Base-by-base conservation (phyloP, 441 rosid genomes). In the Pelargonium myrrhifolium region DNA sequence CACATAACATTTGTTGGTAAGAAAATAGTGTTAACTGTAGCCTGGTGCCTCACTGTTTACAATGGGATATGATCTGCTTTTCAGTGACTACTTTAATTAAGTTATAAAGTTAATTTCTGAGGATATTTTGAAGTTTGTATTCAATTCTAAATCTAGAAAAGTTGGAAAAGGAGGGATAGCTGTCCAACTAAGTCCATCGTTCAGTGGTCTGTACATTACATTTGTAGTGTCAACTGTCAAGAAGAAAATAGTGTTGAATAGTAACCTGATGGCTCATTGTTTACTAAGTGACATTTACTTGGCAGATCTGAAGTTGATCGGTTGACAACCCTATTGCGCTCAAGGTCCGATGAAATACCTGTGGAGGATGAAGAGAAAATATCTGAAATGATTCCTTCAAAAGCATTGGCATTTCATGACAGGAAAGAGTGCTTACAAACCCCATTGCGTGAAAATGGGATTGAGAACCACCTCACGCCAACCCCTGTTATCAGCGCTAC, bases 281-380 rank as follows among this genome's bases (percentile, higher is more conserved):
- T 4, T 31, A 31, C 35, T 31, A 2, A 37, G 53, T 73, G 47
- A 71, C 73, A 1, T 6, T 65, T 73, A 21, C 65, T 72, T 53
- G 43, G 20, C 90, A 94, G 99, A 75, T 77, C 89, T 47, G 99
- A 94, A 82, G 84, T 89, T 76, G 90, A 88, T 82, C 93, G 75
- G 31, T 74, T 94, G 82, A 88, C 94, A 28, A 74, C 90, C 18
- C 71, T 94, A 65, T 76, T 94, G 74, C 92, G 73, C 45, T 87
- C 94, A 53, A 86, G 79, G 81, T 79, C 79, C 75, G 74, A 62
- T 74, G 91, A 83, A 64, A 60, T 65, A 28, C 76, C 81, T 64
- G 65, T 76, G 76, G 76, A 64, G 68, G 71, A 65, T 64, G 83
- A 79, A 71, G 70, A n/a, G 72, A 63, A 55, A 73, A 83, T 66